Evolutionary conservation across 257 asterid species (phyloP).

Genomic region (Ophiorrhiza pumila): DNA sequence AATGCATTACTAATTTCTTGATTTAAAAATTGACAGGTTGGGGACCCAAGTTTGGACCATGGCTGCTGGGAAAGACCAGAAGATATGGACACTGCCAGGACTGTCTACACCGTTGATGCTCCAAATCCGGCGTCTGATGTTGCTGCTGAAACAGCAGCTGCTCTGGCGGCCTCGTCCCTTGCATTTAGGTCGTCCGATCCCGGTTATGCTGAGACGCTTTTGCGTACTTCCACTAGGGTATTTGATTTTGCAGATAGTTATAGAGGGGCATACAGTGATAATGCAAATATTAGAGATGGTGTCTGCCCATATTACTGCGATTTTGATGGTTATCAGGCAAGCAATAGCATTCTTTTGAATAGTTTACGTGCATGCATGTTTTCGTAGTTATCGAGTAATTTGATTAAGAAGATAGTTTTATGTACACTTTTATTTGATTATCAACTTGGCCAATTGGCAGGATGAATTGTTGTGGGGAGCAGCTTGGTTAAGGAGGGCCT

Average conservation of each 20-base stretch:
- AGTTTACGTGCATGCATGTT: too few species aligned
- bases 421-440: neutral
- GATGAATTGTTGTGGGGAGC: conserved; percentile 99
- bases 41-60: conserved; percentile 86
- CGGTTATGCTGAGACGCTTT: conserved; percentile 67
- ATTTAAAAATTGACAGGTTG: conserved; percentile 49
- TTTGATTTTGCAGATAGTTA: conserved; percentile 75
- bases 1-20: neutral
- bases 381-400: neutral
- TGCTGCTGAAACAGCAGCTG: conserved; percentile 97
- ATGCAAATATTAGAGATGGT: conserved; percentile 53
- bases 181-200: conserved; percentile 77
- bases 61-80: conserved; percentile 99
- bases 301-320: conserved; percentile 94
- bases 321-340: conserved; percentile 92
- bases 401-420: neutral
- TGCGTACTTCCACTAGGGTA: conserved; percentile 56
- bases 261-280: conserved; percentile 91
- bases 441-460: conserved; percentile 31
- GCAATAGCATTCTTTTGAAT: neutral
- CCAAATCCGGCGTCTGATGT: conserved; percentile 98
- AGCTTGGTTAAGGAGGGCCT: conserved; percentile 89
- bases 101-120: conserved; percentile 82
- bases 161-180: conserved; percentile 87
- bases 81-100: conserved; percentile 93